Evolutionary conservation across 2,329 filamentous ascomycete genomes (phyloP).

Genomic region (Colletotrichum lentis): DNA sequence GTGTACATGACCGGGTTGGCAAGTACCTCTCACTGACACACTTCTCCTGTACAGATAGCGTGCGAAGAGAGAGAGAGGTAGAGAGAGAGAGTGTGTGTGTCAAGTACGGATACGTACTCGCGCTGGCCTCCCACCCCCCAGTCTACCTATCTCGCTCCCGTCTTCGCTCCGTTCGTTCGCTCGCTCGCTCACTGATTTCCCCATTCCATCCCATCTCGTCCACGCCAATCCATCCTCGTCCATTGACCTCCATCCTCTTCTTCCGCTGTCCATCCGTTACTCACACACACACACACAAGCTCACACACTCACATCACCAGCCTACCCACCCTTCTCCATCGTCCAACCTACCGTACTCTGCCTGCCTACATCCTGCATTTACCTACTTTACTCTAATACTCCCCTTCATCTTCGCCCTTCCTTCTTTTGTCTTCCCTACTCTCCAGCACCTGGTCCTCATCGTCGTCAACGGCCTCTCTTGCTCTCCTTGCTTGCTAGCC

Average conservation of each 20-base stretch:
- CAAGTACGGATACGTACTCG: conserved; percentile 34
- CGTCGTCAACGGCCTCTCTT: conserved; percentile 36
- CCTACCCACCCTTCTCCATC: conserved; percentile 42
- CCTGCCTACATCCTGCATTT: conserved; percentile 33
- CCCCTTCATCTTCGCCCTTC: conserved; percentile 29
- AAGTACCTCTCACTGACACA: conserved; percentile 6
- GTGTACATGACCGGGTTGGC: not conserved
- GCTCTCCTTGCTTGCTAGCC: conserved; percentile 36
- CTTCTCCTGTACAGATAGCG: not conserved
- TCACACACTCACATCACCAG: conserved; percentile 40
- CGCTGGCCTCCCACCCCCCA: conserved; percentile 46
- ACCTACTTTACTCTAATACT: conserved; percentile 41
- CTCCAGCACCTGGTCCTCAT: conserved; percentile 26
- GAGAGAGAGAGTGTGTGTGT: conserved; percentile 8
- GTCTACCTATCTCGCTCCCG: conserved; percentile 39
- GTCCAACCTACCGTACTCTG: conserved; percentile 39
- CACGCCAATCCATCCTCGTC: conserved; percentile 38
- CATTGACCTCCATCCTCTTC: conserved; percentile 40
- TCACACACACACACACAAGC: conserved; percentile 17
- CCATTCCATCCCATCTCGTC: conserved; percentile 42
- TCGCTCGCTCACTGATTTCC: conserved; percentile 29
- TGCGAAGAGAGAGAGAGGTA: not conserved
- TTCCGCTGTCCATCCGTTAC: conserved; percentile 43
- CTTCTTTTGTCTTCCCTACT: conserved; percentile 12
- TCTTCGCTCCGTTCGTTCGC: conserved; percentile 43